A percentile compares a stretch with the other conserved stretches of the same genome.
Conservation (phyloP, 2,329 filamentous ascomycete genomes). For the Fusarium foetens region DNA sequence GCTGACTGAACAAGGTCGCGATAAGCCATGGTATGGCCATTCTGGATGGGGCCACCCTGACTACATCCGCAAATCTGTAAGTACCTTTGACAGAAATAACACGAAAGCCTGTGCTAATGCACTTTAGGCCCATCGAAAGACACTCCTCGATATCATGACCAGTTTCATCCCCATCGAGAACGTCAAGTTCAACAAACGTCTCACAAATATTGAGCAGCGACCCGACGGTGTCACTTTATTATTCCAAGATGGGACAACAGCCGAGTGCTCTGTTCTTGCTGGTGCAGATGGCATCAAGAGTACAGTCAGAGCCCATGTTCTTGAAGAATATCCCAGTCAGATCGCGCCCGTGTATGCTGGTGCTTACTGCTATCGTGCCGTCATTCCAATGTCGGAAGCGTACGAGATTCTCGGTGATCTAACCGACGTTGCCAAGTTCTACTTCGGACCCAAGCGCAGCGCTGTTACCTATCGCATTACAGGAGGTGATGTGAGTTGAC, state of each 20-base stretch:
- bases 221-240: background rate
- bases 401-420: background rate
- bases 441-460: background rate
- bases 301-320: background rate
- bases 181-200: background rate
- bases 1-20: background rate
- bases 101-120: background rate
- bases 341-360: background rate
- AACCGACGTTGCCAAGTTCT: background rate
- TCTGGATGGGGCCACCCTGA: background rate
- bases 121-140: background rate
- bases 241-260: background rate
- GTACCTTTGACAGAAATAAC: rapidly evolving
- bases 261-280: background rate
- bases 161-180: background rate
- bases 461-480: background rate
- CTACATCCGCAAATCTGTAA: background rate
- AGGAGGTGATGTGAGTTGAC: background rate
- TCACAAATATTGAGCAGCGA: background rate
- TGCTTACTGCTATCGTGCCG: background rate
- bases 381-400: background rate
- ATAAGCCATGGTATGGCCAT: background rate
- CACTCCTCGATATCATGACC: background rate
- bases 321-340: background rate
- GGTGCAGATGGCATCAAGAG: background rate